A percentile compares a stretch with the other conserved stretches of the same genome.
Evolutionary conservation across 345 rosid species (phyloP).

Genomic region (Lagerstroemia speciosa): DNA sequence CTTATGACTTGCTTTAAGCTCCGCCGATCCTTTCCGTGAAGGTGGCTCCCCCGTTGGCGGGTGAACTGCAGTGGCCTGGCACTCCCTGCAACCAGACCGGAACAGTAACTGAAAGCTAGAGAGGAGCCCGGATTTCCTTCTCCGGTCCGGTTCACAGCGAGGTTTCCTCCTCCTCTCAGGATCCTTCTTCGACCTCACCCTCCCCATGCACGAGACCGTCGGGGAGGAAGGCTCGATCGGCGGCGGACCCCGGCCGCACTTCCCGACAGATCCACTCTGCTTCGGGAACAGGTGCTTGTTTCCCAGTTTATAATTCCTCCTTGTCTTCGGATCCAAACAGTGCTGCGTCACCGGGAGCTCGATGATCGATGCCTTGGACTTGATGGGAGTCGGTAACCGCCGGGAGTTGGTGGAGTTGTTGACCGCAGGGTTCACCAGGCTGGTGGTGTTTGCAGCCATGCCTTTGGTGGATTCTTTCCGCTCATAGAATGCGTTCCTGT

Average conservation of each 20-base stretch:
- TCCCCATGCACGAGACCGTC: conserved; percentile 81
- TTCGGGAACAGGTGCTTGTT: conserved; percentile 39
- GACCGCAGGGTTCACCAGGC: background rate
- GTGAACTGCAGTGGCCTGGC: conserved; percentile 18
- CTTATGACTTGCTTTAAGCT: conserved; percentile 2
- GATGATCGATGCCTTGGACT: conserved; percentile 54
- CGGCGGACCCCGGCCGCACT: conserved; percentile 22
- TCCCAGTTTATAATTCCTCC: conserved; percentile 38
- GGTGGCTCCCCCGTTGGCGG: conserved; percentile 15
- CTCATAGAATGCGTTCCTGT: conserved; percentile 65
- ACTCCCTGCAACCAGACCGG: conserved; percentile 12
- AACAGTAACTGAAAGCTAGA: conserved; percentile 43
- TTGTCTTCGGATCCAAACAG: conserved; percentile 36
- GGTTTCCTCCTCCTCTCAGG: conserved; percentile 28
- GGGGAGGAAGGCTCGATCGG: conserved; percentile 77
- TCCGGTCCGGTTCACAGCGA: conserved; percentile 24
- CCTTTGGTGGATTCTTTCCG: conserved; percentile 76
- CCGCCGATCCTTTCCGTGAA: conserved; percentile 24
- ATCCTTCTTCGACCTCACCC: conserved; percentile 73
- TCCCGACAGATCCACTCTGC: conserved; percentile 32
- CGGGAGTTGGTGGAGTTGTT: conserved; percentile 43
- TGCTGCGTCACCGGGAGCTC: conserved; percentile 65
- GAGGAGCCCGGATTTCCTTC: conserved; percentile 29
- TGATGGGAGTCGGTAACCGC: conserved; percentile 29
- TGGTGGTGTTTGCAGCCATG: conserved; percentile 7